phyloP scores from a whole-genome alignment of 306 rosid genomes.

The Prosopis cineraria region DNA sequence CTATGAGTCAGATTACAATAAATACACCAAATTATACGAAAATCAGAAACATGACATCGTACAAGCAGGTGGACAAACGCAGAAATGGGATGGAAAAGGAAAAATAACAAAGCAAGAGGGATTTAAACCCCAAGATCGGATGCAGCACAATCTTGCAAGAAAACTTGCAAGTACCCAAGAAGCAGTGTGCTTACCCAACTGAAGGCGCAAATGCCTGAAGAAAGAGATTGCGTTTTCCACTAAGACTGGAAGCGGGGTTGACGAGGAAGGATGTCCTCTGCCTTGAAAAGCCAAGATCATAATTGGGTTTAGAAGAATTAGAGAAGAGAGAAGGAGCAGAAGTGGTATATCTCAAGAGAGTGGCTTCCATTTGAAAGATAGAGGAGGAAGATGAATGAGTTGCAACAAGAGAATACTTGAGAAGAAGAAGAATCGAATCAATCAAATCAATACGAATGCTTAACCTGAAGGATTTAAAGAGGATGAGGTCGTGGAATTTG shows the following conservation, averaged over 20 bases:
- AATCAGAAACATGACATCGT: background rate
- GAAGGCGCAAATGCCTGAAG: conserved; percentile 42
- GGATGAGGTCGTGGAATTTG: no score
- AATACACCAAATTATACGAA: background rate
- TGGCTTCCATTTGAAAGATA: conserved; percentile 62
- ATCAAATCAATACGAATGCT: background rate
- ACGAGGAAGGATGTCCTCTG: conserved; percentile 22
- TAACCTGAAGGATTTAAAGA: no score
- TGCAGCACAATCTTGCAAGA: no score
- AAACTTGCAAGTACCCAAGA: background rate
- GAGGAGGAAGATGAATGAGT: background rate
- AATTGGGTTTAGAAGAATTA: conserved; percentile 36
- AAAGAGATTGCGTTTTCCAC: conserved; percentile 38
- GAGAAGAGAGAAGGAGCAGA: conserved; percentile 18
- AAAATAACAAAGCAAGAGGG: background rate
- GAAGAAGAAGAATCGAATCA: background rate
- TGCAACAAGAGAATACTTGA: background rate
- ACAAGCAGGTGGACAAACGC: background rate
- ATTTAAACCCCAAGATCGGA: background rate
- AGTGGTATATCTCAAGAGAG: conserved; percentile 42
- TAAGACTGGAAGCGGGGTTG: conserved; percentile 26
- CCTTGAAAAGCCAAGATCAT: conserved; percentile 21
- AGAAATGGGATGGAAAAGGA: background rate
- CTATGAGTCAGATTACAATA: background rate
- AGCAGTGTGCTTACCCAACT: conserved; percentile 42